Evolutionary conservation across 2,329 filamentous ascomycete species (phyloP).

Genomic region (Aureobasidium namibiae): DNA sequence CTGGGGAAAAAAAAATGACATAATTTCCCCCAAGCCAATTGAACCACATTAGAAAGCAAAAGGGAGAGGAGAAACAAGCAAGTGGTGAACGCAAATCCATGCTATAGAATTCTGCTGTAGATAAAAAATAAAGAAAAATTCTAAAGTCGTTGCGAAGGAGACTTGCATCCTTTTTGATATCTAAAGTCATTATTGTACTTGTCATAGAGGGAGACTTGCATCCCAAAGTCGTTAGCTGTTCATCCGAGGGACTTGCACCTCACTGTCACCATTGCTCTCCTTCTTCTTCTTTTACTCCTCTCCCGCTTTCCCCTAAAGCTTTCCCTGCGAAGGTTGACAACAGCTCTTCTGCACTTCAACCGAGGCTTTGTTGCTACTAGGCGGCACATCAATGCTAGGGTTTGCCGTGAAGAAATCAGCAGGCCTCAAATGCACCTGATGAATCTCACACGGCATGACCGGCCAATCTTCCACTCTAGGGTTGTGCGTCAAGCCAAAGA

Average conservation of each 20-base stretch:
- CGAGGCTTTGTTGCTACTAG: slow-evolving; percentile 19
- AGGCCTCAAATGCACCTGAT: slow-evolving; percentile 40
- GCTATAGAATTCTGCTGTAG: too few species aligned
- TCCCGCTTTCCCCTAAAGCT: background rate
- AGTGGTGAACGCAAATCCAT: too few species aligned
- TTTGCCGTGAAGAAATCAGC: slow-evolving; percentile 48
- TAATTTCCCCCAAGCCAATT: too few species aligned
- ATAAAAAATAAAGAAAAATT: background rate
- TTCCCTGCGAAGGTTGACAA: slow-evolving; percentile 5
- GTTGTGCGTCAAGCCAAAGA: slow-evolving; percentile 45
- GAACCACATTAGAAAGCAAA: too few species aligned
- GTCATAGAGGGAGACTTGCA: background rate
- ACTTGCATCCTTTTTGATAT: background rate
- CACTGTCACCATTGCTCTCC: background rate
- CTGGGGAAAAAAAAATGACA: too few species aligned
- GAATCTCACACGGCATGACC: slow-evolving; percentile 42
- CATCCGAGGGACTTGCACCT: background rate
- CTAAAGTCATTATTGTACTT: background rate
- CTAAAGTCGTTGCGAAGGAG: slow-evolving; percentile 4
- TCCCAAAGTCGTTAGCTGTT: background rate
- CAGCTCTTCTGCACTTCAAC: slow-evolving; percentile 5
- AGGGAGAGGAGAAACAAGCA: too few species aligned
- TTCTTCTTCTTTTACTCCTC: background rate
- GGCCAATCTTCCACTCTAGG: slow-evolving; percentile 45
- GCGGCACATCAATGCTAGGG: slow-evolving; percentile 45